phyloP scores from a whole-genome alignment of 73 alveolate genomes.

The Paramecium bursaria region DNA sequence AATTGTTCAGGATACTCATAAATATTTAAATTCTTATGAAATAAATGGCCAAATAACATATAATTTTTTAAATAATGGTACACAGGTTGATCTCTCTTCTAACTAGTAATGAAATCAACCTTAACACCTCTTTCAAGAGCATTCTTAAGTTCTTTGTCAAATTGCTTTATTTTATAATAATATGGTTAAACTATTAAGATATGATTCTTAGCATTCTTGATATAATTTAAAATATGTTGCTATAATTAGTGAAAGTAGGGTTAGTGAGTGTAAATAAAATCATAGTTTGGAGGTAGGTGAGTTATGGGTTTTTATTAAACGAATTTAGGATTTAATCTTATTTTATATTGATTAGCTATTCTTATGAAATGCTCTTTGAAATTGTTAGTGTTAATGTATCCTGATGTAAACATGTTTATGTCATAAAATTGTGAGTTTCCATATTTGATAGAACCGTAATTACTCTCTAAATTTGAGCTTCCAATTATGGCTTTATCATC shows the following conservation, averaged over 20 bases:
- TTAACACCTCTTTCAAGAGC: slow-evolving; percentile 74
- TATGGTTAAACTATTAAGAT: slow-evolving; percentile 69
- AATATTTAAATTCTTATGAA: slow-evolving; percentile 58
- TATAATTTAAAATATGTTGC: slow-evolving; percentile 51
- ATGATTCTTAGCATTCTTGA: slow-evolving; percentile 44
- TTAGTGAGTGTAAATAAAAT: slow-evolving; percentile 24
- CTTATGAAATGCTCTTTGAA: slow-evolving; percentile 38
- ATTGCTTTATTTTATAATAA: slow-evolving; percentile 60
- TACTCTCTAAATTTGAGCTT: slow-evolving; percentile 68
- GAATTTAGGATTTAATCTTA: slow-evolving; percentile 14
- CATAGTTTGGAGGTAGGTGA: slow-evolving; percentile 41
- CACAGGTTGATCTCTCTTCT: slow-evolving; percentile 71
- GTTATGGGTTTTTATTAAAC: background rate
- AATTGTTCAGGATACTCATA: slow-evolving; percentile 69
- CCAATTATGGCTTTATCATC: slow-evolving; percentile 73
- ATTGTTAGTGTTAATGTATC: slow-evolving; percentile 22
- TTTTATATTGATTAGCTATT: slow-evolving; percentile 61
- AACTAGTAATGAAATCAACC: slow-evolving; percentile 67
- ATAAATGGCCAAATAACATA: slow-evolving; percentile 29
- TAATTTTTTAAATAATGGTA: slow-evolving; percentile 53
- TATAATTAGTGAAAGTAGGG: slow-evolving; percentile 59
- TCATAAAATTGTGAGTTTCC: slow-evolving; percentile 70
- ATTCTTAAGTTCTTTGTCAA: slow-evolving; percentile 54
- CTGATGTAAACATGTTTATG: slow-evolving; percentile 46
- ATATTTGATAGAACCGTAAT: slow-evolving; percentile 62